A percentile compares a stretch with the other conserved stretches of the same genome.
Evolutionary conservation across 2,329 filamentous ascomycete species (phyloP).

Genomic region (Ciborinia camelliae): DNA sequence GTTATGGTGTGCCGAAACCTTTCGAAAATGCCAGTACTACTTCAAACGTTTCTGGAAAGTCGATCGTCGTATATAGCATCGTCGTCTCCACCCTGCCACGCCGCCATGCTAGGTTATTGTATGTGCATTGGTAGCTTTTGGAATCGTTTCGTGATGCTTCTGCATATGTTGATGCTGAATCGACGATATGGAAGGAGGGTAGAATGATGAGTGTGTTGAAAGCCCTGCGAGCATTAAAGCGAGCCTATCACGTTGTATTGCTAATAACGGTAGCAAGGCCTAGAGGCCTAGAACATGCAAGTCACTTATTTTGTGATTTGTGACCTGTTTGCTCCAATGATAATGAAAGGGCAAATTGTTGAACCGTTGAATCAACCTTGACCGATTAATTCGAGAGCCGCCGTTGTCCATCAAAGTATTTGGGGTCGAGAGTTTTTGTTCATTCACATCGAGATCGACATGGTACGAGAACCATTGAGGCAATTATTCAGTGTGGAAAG

Average conservation of each 20-base stretch:
- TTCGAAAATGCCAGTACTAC: too few relatives aligned
- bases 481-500: not conserved
- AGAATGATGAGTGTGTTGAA: not conserved
- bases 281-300: not conserved
- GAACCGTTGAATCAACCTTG: rapidly evolving
- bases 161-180: not conserved
- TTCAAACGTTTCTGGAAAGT: not conserved
- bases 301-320: not conserved
- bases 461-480: not conserved
- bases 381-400: not conserved
- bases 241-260: not conserved
- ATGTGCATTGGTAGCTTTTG: not conserved
- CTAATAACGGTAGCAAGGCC: not conserved
- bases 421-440: not conserved
- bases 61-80: not conserved
- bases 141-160: not conserved
- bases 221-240: not conserved
- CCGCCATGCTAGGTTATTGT: not conserved
- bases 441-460: not conserved
- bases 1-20: not conserved
- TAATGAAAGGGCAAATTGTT: not conserved
- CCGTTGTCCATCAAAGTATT: not conserved
- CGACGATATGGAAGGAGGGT: not conserved
- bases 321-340: not conserved
- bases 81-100: not conserved